These are phyloP conservation scores for Mortierella sp. DNA, from an alignment of 371 early-diverging fungal species.

Conservation along the genomic window DNA sequence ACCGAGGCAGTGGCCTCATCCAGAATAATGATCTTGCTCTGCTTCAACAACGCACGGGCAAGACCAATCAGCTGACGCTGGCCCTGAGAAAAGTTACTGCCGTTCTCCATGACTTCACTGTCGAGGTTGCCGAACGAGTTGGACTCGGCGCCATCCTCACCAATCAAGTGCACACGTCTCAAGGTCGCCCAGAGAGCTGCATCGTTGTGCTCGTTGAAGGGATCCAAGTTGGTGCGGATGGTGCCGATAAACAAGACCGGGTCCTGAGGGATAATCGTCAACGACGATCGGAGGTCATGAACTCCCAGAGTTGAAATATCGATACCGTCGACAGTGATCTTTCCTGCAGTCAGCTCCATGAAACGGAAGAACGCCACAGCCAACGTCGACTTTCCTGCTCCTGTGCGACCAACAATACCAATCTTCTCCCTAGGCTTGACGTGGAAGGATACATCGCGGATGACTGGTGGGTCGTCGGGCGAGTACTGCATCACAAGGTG, in stretches of 20 bases:
- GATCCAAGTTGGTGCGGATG: slow-evolving; percentile 83
- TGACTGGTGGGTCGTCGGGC: slow-evolving; percentile 74
- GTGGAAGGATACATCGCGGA: slow-evolving; percentile 76
- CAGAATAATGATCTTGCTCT: slow-evolving; percentile 82
- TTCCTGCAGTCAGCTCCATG: slow-evolving; percentile 74
- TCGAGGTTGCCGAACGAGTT: slow-evolving; percentile 69
- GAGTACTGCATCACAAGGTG: slow-evolving; percentile 77
- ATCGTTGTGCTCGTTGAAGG: slow-evolving; percentile 77
- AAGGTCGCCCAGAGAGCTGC: slow-evolving; percentile 83
- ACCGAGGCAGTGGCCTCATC: slow-evolving; percentile 91
- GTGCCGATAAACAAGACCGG: slow-evolving; percentile 69
- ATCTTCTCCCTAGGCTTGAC: slow-evolving; percentile 69
- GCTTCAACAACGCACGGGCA: slow-evolving; percentile 86
- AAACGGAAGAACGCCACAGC: slow-evolving; percentile 81
- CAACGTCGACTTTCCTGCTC: slow-evolving; percentile 79
- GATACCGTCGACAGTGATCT: slow-evolving; percentile 78
- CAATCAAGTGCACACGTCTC: slow-evolving; percentile 72
- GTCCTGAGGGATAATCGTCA: slow-evolving; percentile 75
- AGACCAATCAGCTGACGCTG: slow-evolving; percentile 91
- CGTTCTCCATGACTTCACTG: slow-evolving; percentile 76
- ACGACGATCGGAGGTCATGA: slow-evolving; percentile 67
- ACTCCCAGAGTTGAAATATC: slow-evolving; percentile 77
- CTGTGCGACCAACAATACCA: slow-evolving; percentile 73
- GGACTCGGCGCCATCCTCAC: slow-evolving; percentile 63
- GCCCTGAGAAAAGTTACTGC: slow-evolving; percentile 88